Conservation (phyloP, 495 filamentous ascomycete species). For the Tuber umbilicatum region DNA sequence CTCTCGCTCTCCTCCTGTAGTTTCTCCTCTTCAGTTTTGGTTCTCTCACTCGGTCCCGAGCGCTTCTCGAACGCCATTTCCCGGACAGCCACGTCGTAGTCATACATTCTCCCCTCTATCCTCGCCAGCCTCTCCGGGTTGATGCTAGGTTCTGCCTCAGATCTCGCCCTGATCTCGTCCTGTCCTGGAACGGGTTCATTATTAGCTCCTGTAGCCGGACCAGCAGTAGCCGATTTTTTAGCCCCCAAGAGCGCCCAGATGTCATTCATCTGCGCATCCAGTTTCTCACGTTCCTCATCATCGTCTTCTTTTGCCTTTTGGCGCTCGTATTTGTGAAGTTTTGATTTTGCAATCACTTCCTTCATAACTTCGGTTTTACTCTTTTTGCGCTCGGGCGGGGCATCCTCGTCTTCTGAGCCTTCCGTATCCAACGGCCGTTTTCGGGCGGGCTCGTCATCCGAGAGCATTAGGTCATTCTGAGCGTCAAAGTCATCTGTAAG, state of each 20-base stretch:
- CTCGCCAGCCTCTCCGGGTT: slow-evolving; percentile 56
- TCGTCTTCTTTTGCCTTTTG: slow-evolving; percentile 92
- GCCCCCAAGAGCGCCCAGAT: slow-evolving; percentile 63
- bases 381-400: slow-evolving; percentile 70
- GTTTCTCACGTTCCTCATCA: slow-evolving; percentile 74
- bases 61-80: slow-evolving; percentile 75
- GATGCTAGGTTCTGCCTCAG: slow-evolving; percentile 41
- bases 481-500: slow-evolving; percentile 65
- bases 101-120: slow-evolving; percentile 57
- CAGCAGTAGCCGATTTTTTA: slow-evolving; percentile 43
- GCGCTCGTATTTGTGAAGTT: slow-evolving; percentile 84
- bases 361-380: slow-evolving; percentile 93
- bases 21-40: slow-evolving; percentile 87
- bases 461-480: slow-evolving; percentile 52
- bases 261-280: slow-evolving; percentile 70
- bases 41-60: slow-evolving; percentile 74
- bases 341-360: slow-evolving; percentile 95
- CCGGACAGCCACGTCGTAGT: slow-evolving; percentile 73
- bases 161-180: slow-evolving; percentile 23
- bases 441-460: slow-evolving; percentile 52
- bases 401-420: slow-evolving; percentile 47
- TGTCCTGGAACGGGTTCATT: slow-evolving; percentile 30
- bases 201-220: slow-evolving; percentile 41
- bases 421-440: slow-evolving; percentile 55
- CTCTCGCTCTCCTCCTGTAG: slow-evolving; percentile 64